phyloP scores from a whole-genome alignment of 441 rosid species.

The Francoa sonchifolia region DNA sequence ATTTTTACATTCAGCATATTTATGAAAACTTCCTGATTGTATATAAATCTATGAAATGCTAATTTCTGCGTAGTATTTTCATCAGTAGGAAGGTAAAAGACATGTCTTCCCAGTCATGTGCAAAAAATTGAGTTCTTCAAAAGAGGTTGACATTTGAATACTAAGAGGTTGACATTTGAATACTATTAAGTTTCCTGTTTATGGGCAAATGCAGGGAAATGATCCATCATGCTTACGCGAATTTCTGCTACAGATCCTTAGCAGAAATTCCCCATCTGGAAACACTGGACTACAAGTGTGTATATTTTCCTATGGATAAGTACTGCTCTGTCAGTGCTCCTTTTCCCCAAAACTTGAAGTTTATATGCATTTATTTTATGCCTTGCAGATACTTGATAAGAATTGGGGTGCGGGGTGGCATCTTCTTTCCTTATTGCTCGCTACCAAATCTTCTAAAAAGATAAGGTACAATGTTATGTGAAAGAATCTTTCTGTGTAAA shows the following conservation, averaged over 20 bases:
- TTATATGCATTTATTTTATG: constrained; percentile 4
- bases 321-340: background rate
- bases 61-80: too few relatives aligned
- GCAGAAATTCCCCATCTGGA: constrained; percentile 55
- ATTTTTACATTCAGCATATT: too few relatives aligned
- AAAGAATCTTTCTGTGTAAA: background rate
- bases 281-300: constrained; percentile 72
- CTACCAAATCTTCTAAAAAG: constrained; percentile 66
- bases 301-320: constrained; percentile 1
- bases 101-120: background rate
- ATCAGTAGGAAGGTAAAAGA: background rate
- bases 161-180: too few relatives aligned
- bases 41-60: too few relatives aligned
- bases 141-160: background rate
- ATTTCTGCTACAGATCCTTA: constrained; percentile 50
- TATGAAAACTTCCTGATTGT: too few relatives aligned
- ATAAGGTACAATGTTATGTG: constrained; percentile 39
- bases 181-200: constrained; percentile 8
- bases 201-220: constrained; percentile 45
- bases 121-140: constrained; percentile 1
- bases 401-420: constrained; percentile 98
- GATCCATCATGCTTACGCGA: constrained; percentile 91
- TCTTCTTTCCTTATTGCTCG: constrained; percentile 71
- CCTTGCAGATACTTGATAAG: constrained; percentile 78
- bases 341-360: background rate